Base-by-base conservation (phyloP, 169 alveolate genomes). In the Plasmodium gallinaceum region DNA sequence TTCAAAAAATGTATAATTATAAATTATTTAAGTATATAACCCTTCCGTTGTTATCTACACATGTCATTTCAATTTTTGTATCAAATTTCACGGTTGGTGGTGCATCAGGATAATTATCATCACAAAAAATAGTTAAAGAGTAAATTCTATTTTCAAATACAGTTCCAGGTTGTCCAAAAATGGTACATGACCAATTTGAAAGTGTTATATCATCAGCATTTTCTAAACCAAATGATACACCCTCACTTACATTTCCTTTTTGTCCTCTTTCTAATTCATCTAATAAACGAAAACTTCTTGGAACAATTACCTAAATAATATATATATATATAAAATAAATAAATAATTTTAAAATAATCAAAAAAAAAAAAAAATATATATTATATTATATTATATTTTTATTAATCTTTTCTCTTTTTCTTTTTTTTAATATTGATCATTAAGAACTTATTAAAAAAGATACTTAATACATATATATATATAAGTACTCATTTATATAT, bases 261-360 rank as follows among this genome's bases (percentile, higher is more conserved):
- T 98, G 99, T 45, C 99, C 99, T 60, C 97, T 96, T 90, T 98
- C 99, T 72, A 98, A 92, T 92, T 98, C 99, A 71, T 98, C 99
- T 24, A 98, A 95, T 14, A 98, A 95, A 93, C 99, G 97, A 93
- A 98, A 98, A 88, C 98, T 98, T 93, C 99, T 96, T 45, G 99
- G 99, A 0, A 98, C 98, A 42, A 92, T 93, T n/a, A 96, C 97
- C 93, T 93, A 68, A 75, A 57, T 37, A 74, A 43, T n/a, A n/a
- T n/a, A n/a, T n/a, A n/a, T n/a, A n/a, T n/a, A n/a, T n/a, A n/a
- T 16, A 14, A 75, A 75, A 62, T 32, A 62, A 3, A 75, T 32
- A 71, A 18, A 43, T n/a, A n/a, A n/a, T n/a, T n/a, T n/a, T n/a
- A n/a, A n/a, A n/a, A n/a, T n/a, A n/a, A 70, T 9, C 32, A 12